phyloP scores from a whole-genome alignment of 768 basidiomycete genomes.

The Boletus pseudopeckii region DNA sequence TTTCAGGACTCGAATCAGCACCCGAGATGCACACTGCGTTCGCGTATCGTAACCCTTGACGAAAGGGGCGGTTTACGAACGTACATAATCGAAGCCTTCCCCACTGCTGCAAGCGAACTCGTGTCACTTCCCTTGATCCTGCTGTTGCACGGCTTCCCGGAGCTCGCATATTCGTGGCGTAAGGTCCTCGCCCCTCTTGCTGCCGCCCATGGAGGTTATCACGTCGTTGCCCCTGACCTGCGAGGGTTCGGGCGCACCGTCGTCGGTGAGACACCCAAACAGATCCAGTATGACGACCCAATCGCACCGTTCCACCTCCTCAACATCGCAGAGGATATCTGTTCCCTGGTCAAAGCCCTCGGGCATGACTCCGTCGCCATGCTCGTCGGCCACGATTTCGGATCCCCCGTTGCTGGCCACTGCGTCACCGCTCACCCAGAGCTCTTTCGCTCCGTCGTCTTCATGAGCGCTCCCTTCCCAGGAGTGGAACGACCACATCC shows the following conservation, averaged over 20 bases:
- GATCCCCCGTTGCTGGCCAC: constrained; percentile 50
- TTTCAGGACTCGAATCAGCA: constrained; percentile 13
- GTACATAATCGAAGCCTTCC: constrained; percentile 49
- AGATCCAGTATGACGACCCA: constrained; percentile 45
- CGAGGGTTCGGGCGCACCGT: constrained; percentile 49
- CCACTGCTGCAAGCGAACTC: constrained; percentile 17
- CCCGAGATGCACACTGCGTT: constrained; percentile 33
- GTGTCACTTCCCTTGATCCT: constrained; percentile 44
- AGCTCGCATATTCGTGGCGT: constrained; percentile 64
- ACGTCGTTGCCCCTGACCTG: constrained; percentile 62
- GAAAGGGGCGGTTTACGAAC: constrained; percentile 42
- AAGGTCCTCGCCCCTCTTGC: constrained; percentile 52
- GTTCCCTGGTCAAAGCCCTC: constrained; percentile 49
- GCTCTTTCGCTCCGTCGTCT: constrained; percentile 50
- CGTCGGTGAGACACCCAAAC: constrained; percentile 13
- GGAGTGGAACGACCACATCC: constrained; percentile 38
- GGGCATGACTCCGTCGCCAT: constrained; percentile 45
- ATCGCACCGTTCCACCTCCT: constrained; percentile 47
- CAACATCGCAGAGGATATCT: constrained; percentile 50
- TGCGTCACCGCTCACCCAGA: constrained; percentile 55
- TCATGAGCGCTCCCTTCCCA: constrained; percentile 59
- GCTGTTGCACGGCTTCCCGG: constrained; percentile 66
- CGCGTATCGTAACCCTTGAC: constrained; percentile 38
- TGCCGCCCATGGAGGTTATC: constrained; percentile 41
- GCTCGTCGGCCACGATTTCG: constrained; percentile 63